Percentiles rank a stretch among this genome's conserved stretches.
Evolutionary conservation across 352 stramenopile genomes (phyloP).

Genomic region (Phytophthora vignae): DNA sequence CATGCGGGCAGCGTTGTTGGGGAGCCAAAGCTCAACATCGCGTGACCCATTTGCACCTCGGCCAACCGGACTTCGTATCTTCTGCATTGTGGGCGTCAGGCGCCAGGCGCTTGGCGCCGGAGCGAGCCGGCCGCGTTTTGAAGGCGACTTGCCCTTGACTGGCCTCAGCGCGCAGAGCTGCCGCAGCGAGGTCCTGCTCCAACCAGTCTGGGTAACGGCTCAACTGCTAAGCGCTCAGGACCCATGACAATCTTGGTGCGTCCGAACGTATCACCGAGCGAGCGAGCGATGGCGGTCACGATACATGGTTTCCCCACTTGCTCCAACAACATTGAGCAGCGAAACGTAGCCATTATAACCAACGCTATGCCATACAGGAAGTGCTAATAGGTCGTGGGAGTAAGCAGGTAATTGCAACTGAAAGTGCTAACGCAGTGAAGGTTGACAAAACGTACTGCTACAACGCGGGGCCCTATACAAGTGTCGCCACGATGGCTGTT

Average conservation of each 20-base stretch:
- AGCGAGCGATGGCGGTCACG: neutral
- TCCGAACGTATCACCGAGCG: neutral
- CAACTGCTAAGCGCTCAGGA: neutral
- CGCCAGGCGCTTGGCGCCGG: neutral
- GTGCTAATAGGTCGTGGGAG: no score
- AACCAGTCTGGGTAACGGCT: constrained; percentile 21
- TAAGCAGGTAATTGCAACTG: no score
- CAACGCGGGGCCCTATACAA: neutral
- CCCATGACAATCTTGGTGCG: neutral
- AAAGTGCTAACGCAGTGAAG: no score
- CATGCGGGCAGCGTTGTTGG: neutral
- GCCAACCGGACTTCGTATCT: constrained; percentile 19
- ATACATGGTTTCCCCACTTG: neutral
- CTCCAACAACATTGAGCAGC: neutral
- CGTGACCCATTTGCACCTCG: neutral
- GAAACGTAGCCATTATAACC: neutral
- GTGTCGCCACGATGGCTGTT: neutral
- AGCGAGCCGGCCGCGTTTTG: neutral
- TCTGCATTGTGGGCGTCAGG: constrained; percentile 1
- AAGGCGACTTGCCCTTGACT: constrained; percentile 3
- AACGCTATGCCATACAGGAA: no score
- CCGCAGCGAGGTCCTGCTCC: neutral
- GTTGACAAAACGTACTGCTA: neutral
- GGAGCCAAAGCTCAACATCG: neutral
- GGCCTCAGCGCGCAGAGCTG: constrained; percentile 9